These are phyloP conservation scores for Penicillium lividum DNA, from an alignment of 495 filamentous ascomycete species.

Conservation along the genomic window DNA sequence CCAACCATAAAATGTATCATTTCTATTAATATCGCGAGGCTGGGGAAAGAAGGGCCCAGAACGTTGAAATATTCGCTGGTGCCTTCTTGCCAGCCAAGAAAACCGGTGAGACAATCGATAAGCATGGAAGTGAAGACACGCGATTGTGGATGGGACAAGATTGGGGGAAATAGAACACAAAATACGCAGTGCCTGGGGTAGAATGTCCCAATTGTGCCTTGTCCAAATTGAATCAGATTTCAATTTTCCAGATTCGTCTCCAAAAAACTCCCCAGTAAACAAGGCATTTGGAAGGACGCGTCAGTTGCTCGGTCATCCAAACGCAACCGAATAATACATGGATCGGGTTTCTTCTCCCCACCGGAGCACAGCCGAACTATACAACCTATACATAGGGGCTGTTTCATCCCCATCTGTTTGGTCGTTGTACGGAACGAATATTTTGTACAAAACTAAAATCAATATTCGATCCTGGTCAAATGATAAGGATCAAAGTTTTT, in stretches of 20 bases:
- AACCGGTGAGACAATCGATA: conserved; percentile 5
- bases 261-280: background rate
- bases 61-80: background rate
- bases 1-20: background rate
- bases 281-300: conserved; percentile 15
- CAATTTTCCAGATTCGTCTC: background rate
- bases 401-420: conserved; percentile 18
- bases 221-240: background rate
- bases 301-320: conserved; percentile 20
- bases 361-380: conserved; percentile 19
- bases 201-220: background rate
- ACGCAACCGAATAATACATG: conserved; percentile 13
- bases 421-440: background rate
- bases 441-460: background rate
- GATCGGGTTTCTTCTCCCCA: conserved; percentile 13
- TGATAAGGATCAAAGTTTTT: background rate
- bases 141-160: background rate
- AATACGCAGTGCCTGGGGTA: background rate
- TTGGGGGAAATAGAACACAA: background rate
- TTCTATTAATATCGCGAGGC: conserved; percentile 1
- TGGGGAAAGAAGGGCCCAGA: background rate
- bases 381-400: background rate
- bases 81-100: conserved; percentile 1
- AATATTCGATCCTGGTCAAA: background rate
- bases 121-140: background rate